Conservation (phyloP, 768 basidiomycete genomes). For the Scleroderma bovista region DNA sequence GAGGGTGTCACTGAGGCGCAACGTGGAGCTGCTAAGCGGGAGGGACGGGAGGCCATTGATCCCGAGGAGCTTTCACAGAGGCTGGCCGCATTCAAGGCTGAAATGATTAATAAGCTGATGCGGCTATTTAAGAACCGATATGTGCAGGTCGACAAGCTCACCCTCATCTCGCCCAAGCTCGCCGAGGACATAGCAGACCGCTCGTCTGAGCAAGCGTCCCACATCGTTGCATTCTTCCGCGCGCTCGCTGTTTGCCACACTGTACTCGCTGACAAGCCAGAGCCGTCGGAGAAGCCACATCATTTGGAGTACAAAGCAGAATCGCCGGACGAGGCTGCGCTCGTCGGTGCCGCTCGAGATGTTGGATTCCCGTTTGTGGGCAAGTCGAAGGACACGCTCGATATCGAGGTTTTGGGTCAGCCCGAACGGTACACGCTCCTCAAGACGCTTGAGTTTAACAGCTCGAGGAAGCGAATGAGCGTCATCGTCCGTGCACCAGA, state of each 20-base stretch:
- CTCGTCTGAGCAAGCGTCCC: constrained; percentile 50
- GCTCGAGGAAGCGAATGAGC: constrained; percentile 93
- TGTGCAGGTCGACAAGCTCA: constrained; percentile 72
- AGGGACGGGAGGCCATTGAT: constrained; percentile 64
- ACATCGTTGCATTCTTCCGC: constrained; percentile 85
- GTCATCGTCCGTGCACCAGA: constrained; percentile 83
- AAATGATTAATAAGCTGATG: constrained; percentile 75
- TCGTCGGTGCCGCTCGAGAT: constrained; percentile 89
- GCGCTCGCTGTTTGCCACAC: constrained; percentile 92
- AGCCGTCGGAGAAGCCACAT: constrained; percentile 54
- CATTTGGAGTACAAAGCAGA: constrained; percentile 90
- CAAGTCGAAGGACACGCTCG: constrained; percentile 66
- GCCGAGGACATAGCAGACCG: constrained; percentile 71
- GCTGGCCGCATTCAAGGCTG: constrained; percentile 58
- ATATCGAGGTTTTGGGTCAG: constrained; percentile 91
- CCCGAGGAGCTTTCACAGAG: constrained; percentile 67
- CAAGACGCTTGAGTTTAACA: constrained; percentile 89
- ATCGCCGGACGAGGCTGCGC: constrained; percentile 91
- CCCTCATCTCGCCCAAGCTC: constrained; percentile 81
- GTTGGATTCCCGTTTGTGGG: constrained; percentile 88
- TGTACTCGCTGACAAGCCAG: constrained; percentile 76
- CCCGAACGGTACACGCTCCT: constrained; percentile 75
- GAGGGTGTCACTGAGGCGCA: constrained; percentile 96
- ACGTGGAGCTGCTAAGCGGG: constrained; percentile 81
- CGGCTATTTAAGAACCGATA: constrained; percentile 86